A percentile compares a stretch with the other conserved stretches of the same genome.
phyloP scores from a whole-genome alignment of 148 eudicot genomes.

The Pouteria glomerata region DNA sequence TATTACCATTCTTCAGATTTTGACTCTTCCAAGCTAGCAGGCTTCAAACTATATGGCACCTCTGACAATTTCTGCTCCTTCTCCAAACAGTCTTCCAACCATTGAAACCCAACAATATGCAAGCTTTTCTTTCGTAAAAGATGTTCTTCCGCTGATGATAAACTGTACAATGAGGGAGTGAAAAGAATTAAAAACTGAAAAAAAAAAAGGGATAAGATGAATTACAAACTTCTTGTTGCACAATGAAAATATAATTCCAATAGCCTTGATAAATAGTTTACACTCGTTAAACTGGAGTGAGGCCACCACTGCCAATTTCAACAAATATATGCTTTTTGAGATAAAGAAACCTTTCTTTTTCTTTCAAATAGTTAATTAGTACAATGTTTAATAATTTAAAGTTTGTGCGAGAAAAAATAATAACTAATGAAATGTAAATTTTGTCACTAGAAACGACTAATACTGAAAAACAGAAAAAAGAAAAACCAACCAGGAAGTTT shows the following conservation, averaged over 20 bases:
- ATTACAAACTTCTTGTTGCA: background rate
- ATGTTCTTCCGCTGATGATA: conserved; percentile 49
- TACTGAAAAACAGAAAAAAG: background rate
- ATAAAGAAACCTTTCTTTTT: too few species aligned
- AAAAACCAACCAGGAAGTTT: background rate
- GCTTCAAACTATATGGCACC: conserved; percentile 57
- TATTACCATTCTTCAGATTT: conserved; percentile 37
- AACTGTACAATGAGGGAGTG: conserved; percentile 26
- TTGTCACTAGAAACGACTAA: background rate
- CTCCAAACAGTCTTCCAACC: conserved; percentile 78
- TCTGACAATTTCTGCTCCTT: conserved; percentile 52
- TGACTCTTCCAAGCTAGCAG: conserved; percentile 41
- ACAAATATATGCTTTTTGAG: background rate
- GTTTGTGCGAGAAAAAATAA: background rate
- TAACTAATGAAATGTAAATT: too few species aligned
- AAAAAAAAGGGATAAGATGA: background rate
- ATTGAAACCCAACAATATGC: conserved; percentile 58
- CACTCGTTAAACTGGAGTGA: background rate
- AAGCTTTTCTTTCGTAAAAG: conserved; percentile 40
- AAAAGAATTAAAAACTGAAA: background rate
- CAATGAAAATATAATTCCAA: background rate
- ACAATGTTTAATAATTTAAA: background rate
- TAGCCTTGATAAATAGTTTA: background rate
- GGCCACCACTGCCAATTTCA: background rate
- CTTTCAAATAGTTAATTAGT: background rate